phyloP scores from a whole-genome alignment of 208 protist genomes.

The Tritrichomonas foetus region DNA sequence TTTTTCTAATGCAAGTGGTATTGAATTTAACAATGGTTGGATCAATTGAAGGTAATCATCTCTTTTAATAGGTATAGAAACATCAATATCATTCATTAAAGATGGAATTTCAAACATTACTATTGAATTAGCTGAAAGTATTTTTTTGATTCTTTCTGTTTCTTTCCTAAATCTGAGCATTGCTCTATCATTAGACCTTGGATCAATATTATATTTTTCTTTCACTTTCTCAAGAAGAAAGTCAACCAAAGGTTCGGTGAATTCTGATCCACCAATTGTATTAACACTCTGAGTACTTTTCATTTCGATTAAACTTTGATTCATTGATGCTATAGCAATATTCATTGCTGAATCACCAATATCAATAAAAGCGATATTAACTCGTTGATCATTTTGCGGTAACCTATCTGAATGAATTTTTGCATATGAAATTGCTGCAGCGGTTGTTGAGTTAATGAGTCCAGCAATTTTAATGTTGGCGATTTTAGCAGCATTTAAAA shows the following conservation, averaged over 20 bases:
- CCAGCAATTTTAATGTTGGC: neutral
- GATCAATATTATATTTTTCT: neutral
- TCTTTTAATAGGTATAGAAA: too few species aligned
- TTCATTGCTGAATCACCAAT: neutral
- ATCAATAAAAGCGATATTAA: neutral
- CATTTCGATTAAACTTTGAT: neutral
- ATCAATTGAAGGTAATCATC: too few species aligned
- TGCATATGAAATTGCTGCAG: neutral
- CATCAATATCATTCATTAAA: neutral
- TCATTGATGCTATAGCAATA: neutral
- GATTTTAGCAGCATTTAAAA: neutral
- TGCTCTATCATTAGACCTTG: neutral
- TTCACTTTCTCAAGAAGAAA: neutral
- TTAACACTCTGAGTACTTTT: neutral
- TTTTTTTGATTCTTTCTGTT: neutral
- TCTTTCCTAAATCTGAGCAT: neutral
- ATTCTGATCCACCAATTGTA: neutral
- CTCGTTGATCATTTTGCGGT: neutral
- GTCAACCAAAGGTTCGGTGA: neutral
- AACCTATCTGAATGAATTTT: neutral
- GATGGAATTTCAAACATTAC: neutral
- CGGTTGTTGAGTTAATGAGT: neutral
- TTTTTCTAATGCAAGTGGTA: conserved; percentile 46
- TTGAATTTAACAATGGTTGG: too few species aligned
- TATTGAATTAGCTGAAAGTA: neutral